Percentiles rank a stretch among this genome's conserved stretches.
Evolutionary conservation across 768 basidiomycete genomes (phyloP).

Genomic region (Brasilioporus rufonigricans): DNA sequence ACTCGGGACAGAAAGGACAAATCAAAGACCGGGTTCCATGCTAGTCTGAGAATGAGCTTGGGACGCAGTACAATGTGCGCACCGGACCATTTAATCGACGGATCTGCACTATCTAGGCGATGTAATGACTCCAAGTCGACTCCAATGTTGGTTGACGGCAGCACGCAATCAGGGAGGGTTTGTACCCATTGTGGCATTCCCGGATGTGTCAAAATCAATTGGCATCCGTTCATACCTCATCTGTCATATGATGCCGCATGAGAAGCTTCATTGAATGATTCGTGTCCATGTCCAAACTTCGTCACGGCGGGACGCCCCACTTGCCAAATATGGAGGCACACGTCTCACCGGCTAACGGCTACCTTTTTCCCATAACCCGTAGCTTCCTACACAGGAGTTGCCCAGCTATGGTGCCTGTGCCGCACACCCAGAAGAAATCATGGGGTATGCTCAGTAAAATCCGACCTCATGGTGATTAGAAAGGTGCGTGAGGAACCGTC

Average conservation of each 20-base stretch:
- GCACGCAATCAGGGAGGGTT: background rate
- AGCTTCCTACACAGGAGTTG: background rate
- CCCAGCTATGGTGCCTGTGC: conserved; percentile 4
- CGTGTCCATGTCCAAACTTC: conserved; percentile 17
- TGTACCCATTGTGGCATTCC: conserved; percentile 14
- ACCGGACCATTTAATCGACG: conserved; percentile 3
- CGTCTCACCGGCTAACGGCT: conserved; percentile 25
- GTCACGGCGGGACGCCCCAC: conserved; percentile 7
- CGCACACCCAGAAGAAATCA: background rate
- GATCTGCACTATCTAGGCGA: conserved; percentile 21
- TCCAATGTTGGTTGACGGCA: conserved; percentile 13
- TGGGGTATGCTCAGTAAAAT: background rate
- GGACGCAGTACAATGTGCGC: background rate
- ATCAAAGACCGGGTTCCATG: background rate
- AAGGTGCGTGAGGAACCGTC: background rate
- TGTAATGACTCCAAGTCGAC: background rate
- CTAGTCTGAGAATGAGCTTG: background rate
- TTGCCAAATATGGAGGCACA: conserved; percentile 19
- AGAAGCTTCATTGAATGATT: conserved; percentile 9
- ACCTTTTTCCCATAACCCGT: conserved; percentile 9
- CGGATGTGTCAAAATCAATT: conserved; percentile 7
- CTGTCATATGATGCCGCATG: conserved; percentile 9
- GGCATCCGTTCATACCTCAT: conserved; percentile 1
- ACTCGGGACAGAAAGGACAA: background rate
- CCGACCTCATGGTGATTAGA: background rate